A percentile compares a stretch with the other conserved stretches of the same genome.
phyloP scores from a whole-genome alignment of 495 filamentous ascomycete species.

The Podospora appendiculata region DNA sequence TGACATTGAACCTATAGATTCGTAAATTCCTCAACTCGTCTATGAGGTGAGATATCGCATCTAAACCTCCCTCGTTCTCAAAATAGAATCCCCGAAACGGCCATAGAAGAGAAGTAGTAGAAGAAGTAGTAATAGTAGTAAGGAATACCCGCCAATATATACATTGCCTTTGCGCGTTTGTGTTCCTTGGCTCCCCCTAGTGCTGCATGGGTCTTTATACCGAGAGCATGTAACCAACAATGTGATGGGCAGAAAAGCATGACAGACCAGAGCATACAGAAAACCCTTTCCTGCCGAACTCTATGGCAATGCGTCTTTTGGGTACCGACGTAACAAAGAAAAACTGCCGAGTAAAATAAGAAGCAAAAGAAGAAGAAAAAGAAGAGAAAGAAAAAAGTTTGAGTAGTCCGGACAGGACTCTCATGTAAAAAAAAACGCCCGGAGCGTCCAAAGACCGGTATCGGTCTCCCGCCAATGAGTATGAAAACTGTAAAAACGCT shows the following conservation, averaged over 20 bases:
- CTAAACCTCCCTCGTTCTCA: neutral
- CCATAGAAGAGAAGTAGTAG: neutral
- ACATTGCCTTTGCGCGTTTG: constrained; percentile 6
- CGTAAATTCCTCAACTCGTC: constrained; percentile 2
- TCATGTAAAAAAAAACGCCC: constrained; percentile 1
- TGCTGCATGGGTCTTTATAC: neutral
- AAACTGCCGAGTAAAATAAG: constrained; percentile 8
- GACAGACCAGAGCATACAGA: constrained; percentile 1
- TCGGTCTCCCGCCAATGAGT: neutral
- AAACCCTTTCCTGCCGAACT: neutral
- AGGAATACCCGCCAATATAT: constrained; percentile 10
- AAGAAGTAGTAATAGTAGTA: neutral
- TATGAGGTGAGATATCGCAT: constrained; percentile 4
- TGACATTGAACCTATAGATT: neutral
- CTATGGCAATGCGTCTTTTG: constrained; percentile 13
- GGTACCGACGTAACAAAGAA: constrained; percentile 4
- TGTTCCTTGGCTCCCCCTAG: constrained; percentile 1
- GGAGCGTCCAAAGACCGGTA: neutral
- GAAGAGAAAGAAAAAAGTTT: constrained; percentile 4
- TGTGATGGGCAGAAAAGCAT: neutral
- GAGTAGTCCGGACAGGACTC: constrained; percentile 1
- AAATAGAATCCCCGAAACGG: no score
- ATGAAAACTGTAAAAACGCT: neutral
- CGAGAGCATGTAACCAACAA: neutral
- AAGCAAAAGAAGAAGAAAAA: constrained; percentile 3